Conservation (phyloP, 441 rosid species). For the Melastoma candidum region DNA sequence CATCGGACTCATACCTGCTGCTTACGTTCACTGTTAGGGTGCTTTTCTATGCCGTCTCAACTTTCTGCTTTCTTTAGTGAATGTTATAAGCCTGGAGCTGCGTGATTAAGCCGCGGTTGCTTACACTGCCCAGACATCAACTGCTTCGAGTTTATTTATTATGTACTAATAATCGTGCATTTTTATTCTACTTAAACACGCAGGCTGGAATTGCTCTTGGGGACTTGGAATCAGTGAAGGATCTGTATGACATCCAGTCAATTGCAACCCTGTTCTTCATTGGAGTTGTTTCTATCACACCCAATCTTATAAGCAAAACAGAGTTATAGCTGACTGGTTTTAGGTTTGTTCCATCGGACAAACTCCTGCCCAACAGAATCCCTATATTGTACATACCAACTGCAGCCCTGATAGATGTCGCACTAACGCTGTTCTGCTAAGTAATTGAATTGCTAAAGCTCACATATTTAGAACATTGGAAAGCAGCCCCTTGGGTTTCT, state of each 20-base stretch:
- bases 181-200: neutral
- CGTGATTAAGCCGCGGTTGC: too few relatives aligned
- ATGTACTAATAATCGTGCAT: too few relatives aligned
- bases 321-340: slow-evolving; percentile 15
- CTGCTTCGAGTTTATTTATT: neutral
- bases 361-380: too few relatives aligned
- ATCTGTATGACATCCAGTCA: slow-evolving; percentile 78
- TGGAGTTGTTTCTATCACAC: slow-evolving; percentile 64
- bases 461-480: too few relatives aligned
- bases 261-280: slow-evolving; percentile 69
- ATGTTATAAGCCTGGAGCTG: too few relatives aligned
- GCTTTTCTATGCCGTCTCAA: slow-evolving; percentile 3
- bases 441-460: too few relatives aligned
- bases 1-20: slow-evolving; percentile 84
- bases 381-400: too few relatives aligned
- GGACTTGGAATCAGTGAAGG: slow-evolving; percentile 60
- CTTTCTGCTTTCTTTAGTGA: neutral
- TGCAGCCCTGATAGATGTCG: too few relatives aligned
- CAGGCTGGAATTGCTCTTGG: slow-evolving; percentile 93
- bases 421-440: too few relatives aligned
- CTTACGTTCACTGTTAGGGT: slow-evolving; percentile 71
- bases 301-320: slow-evolving; percentile 55
- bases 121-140: too few relatives aligned
- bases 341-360: too few relatives aligned
- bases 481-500: too few relatives aligned